Evolutionary conservation across 176 grass and related monocot species (phyloP), one percentile per base, ranked within the genome.

Genomic region (Oryza australiensis): DNA sequence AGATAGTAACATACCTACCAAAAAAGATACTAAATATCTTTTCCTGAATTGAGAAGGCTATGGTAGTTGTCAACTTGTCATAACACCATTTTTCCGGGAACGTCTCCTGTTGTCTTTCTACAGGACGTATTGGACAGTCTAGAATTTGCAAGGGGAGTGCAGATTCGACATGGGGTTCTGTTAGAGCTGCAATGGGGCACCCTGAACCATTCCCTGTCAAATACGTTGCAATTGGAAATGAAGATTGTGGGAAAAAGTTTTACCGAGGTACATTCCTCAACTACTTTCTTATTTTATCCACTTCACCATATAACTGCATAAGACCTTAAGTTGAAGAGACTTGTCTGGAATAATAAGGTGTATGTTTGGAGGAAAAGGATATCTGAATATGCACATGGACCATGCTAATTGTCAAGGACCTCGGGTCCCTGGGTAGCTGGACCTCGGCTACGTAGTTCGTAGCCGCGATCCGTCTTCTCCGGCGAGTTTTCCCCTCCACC

Each of bases 151-250:
- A 93, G 80, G 95, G 96, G 64, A 85, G 77, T 32, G 80, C 86
- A 66, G 75, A 93, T 33, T 93, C 96, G 75, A 95, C 84, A 76
- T 98, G 96, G 96, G 96, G 96, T n/a, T 91, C 88, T 73, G 87
- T 95, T 84, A 89, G 96, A 57, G 96, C 96, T 79, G 42, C 75
- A 75, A 91, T 98, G 96, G 96, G 96, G 62, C 96, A 98, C 71
- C 82, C 96, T 22, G 93, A 98, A 57, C 93, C 93, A 60, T 98
- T 98, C 82, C 88, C 84, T n/a, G 84, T 98, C 64, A 93, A 95
- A 59, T 95, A 95, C 62, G 89, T 98, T 64, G 96, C 96, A 35
- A 88, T 98, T 43, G 96, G 96, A 46, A 98, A 98, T 78, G 96
- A 98, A 91, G 93, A 98, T 46, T 95, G 96, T 16, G 84, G 90